Base-by-base conservation (phyloP, 2,329 filamentous ascomycete species). In the Pezicula carpinea region DNA sequence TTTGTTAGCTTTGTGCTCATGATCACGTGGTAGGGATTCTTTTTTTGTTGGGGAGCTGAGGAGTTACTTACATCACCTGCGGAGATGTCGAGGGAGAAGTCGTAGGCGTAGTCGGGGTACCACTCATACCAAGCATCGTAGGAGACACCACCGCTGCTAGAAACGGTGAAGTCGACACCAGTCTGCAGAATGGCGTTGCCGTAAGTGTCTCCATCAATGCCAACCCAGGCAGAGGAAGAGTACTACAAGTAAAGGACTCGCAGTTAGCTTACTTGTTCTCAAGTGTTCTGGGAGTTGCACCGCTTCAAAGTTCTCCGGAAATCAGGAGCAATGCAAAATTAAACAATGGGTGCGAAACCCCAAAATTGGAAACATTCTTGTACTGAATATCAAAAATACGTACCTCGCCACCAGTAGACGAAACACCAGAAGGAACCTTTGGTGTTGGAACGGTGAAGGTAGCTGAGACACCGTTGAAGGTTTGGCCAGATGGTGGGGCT, bases 61-160 rank as follows among this genome's bases (percentile, higher is more conserved):
- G 41, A 15, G 15, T 13, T 4, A 10, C 42, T 44, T 40, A 40
- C 36, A 46, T 77, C 67, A 6, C 74, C 74, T 1, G 67, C 67
- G 14, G 59, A 58, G 46, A 77, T 63, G 3, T 55, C 39, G 46
- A 79, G 62, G 47, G 64, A 64, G 35, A 50, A 50, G 14, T 50
- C 44, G 26, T 47, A 43, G 17, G 47, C 47, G 34, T 49, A 49
- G 19, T 77, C 71, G 1, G 77, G 76, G 53, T 72, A 78, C 77
- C 76, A 81, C 59, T 80, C 77, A 53, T 76, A 80, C 76, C 77
- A 81, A 10, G 76, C 73, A 43, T 75, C 69, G 54, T 71, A 80
- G 7, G 58, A 64, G 18, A 65, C 62, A 17, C 67, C 50, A 34
- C 74, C 61, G 8, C 35, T 21, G 8, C 31, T 38, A 4, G n/a